A percentile compares a stretch with the other conserved stretches of the same genome.
These are phyloP conservation scores for Juncus effusus DNA, from an alignment of 176 grass and related monocot species.

Conservation along the genomic window DNA sequence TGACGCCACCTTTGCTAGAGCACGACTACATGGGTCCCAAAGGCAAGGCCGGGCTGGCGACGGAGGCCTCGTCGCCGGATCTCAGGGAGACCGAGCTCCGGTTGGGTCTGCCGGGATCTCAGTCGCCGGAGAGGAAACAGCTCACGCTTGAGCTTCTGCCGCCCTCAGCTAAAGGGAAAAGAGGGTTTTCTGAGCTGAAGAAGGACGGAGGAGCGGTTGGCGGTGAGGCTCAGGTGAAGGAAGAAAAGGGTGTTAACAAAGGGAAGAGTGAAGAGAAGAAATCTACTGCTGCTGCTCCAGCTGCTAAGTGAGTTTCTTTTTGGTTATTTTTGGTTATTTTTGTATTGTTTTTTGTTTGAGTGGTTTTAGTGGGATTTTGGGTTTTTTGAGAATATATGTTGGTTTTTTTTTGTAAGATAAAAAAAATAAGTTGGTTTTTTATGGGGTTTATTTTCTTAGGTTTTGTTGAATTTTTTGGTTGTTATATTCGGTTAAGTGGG, in stretches of 20 bases:
- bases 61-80: conserved; percentile 42
- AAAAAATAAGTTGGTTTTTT: neutral
- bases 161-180: conserved; percentile 63
- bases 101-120: conserved; percentile 56
- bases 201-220: conserved; percentile 31
- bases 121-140: conserved; percentile 17
- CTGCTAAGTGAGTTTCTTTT: conserved; percentile 47
- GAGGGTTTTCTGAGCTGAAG: conserved; percentile 56
- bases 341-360: neutral
- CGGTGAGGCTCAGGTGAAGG: conserved; percentile 31
- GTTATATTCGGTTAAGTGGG: neutral
- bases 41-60: conserved; percentile 20
- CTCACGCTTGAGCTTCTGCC: conserved; percentile 53
- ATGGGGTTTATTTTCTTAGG: neutral
- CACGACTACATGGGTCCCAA: conserved; percentile 61
- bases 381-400: conserved; percentile 9
- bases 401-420: neutral
- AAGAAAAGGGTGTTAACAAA: conserved; percentile 42
- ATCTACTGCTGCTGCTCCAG: conserved; percentile 26
- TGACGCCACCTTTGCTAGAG: conserved; percentile 50
- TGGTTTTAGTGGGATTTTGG: conserved; percentile 1
- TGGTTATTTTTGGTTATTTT: neutral
- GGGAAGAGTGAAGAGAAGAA: conserved; percentile 33
- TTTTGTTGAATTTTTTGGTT: neutral
- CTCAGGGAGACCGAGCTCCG: conserved; percentile 59